Base-by-base conservation (phyloP, 768 basidiomycete genomes). In the Psilocybe cyanescens region DNA sequence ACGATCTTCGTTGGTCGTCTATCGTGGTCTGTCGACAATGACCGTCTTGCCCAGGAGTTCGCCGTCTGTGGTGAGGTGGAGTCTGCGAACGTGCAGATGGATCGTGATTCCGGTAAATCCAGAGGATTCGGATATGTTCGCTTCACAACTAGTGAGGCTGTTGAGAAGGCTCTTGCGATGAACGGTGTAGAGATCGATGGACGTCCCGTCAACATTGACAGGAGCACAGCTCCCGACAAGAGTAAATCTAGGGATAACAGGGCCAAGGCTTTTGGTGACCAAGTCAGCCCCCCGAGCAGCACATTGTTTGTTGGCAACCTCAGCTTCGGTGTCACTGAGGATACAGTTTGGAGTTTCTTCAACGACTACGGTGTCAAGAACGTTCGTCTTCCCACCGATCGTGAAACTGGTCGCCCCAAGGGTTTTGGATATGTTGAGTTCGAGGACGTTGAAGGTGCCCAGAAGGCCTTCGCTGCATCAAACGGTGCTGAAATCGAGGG, bases 391-490 rank as follows among this genome's bases (percentile, higher is more conserved):
- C 95, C 95, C 31, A 97, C 95, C 41, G 95, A 99, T 75, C 83
- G 93, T 66, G 97, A 99, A 53, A 84, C 91, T 6, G 95, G 95
- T 30, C 84, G 81, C 63, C 89, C 93, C 49, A 99, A 98, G 76
- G 97, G 97, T 69, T 99, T 97, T 76, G 97, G 89, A 19, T 99
- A 99, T 76, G 92, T 99, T 71, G 95, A 98, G 75, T 97, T 96
- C 75, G 86, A 89, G 66, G 88, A 90, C 67, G 70, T 94, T 41
- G 91, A 88, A 29, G 78, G 83, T 57, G 92, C 97, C 9, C 89
- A 88, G 77, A 89, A 88, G 71, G 97, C 97, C 2, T 85, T 87
- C 62, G 86, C 83, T 67, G 86, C 83, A 3, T 80, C 85, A 29
- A 81, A 83, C 44, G 92, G 93, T 33, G 75, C 79, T 59, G 92